phyloP scores from a whole-genome alignment of 176 grass and related monocot genomes.

The Phragmites australis region DNA sequence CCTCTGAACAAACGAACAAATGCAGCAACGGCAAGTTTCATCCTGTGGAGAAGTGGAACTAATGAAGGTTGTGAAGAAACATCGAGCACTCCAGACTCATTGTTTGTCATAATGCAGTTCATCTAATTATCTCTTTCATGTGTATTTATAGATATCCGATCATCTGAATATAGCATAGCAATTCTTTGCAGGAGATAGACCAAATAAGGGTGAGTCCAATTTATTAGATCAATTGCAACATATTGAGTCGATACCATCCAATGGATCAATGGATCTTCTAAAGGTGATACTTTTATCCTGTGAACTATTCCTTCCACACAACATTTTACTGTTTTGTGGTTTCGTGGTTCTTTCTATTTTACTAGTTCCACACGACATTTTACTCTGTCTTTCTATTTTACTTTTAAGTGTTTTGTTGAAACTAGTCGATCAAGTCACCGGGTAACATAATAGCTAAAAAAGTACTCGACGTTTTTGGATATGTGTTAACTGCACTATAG shows the following conservation, averaged over 20 bases:
- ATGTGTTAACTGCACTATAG: neutral
- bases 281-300: neutral
- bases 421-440: neutral
- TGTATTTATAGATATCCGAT: neutral
- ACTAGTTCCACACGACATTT: neutral
- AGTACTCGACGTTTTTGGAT: neutral
- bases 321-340: neutral
- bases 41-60: neutral
- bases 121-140: neutral
- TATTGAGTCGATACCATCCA: constrained; percentile 1
- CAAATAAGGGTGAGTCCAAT: neutral
- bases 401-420: constrained; percentile 17
- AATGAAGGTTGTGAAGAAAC: neutral
- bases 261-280: constrained; percentile 1
- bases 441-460: neutral
- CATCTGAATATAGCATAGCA: neutral
- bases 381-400: neutral
- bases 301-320: neutral
- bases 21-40: neutral
- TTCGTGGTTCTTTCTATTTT: neutral
- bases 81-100: neutral
- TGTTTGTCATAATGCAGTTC: neutral
- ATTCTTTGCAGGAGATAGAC: neutral
- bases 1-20: neutral
- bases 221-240: neutral